Evolutionary conservation across 164 flowering plant genomes (phyloP), one percentile per base, ranked within the genome.

Genomic region (Taxillus chinensis): DNA sequence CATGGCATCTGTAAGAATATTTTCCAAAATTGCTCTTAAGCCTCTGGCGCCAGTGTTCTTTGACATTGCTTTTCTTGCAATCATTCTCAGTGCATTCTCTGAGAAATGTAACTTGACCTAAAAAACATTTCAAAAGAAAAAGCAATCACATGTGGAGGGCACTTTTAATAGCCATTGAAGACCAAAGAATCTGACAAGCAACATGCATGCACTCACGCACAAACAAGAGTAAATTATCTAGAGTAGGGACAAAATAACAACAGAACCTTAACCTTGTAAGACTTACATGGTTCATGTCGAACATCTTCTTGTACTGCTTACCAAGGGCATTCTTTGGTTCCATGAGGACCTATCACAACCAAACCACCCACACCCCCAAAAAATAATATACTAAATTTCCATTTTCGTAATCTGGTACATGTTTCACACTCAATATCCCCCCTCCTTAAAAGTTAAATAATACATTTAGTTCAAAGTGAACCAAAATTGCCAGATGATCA

Each of bases 41-140:
- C 71, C 71, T 52, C 71, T 57, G 52, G 71, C 71, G 41, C 71
- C 71, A 8, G 71, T 68, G 53, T 58, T 68, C 62, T 68, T 68
- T 8, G 50, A 39, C 62, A 68, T 63, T 41, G 67, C 71, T 62
- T 63, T 68, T 63, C 63, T 68, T 57, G 67, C 66, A 50, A 68
- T 68, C 38, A 68, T 38, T 54, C 62, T 50, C 41, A 63, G 62
- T 16, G 71, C 71, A 3, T n/a, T 63, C 37, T 62, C 63, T 43
- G 67, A 62, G 55, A 68, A 68, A 14, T 63, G 59, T 51, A 68
- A 68, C 56, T 51, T 61, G 3, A 68, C 67, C 71, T 68, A 52
- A 67, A 41, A 61, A 45, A 49, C 41, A 3, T n/a, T 27, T 27
- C 11, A 38, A 42, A 43, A 13, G 55, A 8, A 38, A 11, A 41